Evolutionary conservation across 306 rosid species (phyloP).

Genomic region (Carpinus viminea): DNA sequence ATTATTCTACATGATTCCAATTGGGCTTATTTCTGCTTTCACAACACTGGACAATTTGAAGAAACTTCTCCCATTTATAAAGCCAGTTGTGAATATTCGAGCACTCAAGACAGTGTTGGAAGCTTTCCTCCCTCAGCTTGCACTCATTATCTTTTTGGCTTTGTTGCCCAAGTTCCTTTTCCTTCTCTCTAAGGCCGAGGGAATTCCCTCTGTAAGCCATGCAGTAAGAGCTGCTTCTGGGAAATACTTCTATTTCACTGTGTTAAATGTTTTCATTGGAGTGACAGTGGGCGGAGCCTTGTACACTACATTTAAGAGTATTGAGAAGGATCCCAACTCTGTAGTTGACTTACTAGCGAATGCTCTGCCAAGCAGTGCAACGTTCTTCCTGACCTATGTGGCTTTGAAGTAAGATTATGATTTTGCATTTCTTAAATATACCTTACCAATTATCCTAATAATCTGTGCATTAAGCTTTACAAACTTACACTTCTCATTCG

Average conservation of each 20-base stretch:
- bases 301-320: constrained; percentile 53
- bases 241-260: constrained; percentile 78
- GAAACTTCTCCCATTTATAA: constrained; percentile 73
- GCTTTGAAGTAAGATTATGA: constrained; percentile 79
- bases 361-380: constrained; percentile 77
- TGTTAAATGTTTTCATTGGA: constrained; percentile 86
- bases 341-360: constrained; percentile 45
- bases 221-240: constrained; percentile 87
- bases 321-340: constrained; percentile 45
- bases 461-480: background rate
- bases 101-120: constrained; percentile 66
- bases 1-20: constrained; percentile 81
- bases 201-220: constrained; percentile 77
- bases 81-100: constrained; percentile 39
- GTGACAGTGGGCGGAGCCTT: constrained; percentile 76
- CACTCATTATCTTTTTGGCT: constrained; percentile 75
- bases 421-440: constrained; percentile 12
- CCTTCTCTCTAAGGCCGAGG: constrained; percentile 78
- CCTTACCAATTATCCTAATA: background rate
- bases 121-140: constrained; percentile 94
- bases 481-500: constrained; percentile 12
- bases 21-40: constrained; percentile 62
- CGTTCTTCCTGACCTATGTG: constrained; percentile 85
- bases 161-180: constrained; percentile 76
- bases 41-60: constrained; percentile 68